A percentile compares a stretch with the other conserved stretches of the same genome.
phyloP scores from a whole-genome alignment of 192 early-diverging fungal species.

The Coemansia reversa region DNA sequence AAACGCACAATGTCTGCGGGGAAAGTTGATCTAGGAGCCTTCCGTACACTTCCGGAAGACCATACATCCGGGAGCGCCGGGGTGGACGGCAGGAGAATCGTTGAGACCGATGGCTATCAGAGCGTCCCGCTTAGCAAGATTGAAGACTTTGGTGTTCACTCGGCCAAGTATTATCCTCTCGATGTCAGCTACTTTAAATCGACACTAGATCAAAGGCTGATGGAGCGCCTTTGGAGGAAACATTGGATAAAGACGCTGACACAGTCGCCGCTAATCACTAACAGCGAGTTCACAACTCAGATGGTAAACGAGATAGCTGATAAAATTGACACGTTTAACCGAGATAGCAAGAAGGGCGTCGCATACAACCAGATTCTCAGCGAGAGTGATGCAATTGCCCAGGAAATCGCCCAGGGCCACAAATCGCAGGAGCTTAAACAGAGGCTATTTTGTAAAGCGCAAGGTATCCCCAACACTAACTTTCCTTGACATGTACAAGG shows the following conservation, averaged over 20 bases:
- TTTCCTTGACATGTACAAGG: no score
- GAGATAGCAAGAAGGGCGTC: conserved; percentile 29
- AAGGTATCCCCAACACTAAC: no score
- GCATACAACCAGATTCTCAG: conserved; percentile 32
- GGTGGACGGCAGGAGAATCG: background rate
- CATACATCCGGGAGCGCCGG: conserved; percentile 5
- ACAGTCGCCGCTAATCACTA: conserved; percentile 85
- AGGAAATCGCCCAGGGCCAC: conserved; percentile 46
- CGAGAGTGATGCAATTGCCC: conserved; percentile 44
- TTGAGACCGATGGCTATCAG: conserved; percentile 24
- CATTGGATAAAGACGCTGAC: conserved; percentile 98
- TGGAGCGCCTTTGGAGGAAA: conserved; percentile 95
- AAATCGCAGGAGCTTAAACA: conserved; percentile 39
- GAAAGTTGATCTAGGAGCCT: conserved; percentile 97
- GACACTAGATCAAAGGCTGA: conserved; percentile 74
- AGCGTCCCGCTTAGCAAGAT: conserved; percentile 87
- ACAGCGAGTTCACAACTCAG: conserved; percentile 49
- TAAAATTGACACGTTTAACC: conserved; percentile 32
- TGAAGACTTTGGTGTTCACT: conserved; percentile 98
- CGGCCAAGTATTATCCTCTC: conserved; percentile 81
- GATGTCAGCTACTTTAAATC: conserved; percentile 94
- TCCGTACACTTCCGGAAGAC: conserved; percentile 91
- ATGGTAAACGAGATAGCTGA: conserved; percentile 44
- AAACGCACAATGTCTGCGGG: conserved; percentile 96
- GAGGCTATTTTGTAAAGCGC: conserved; percentile 33